Base-by-base conservation (phyloP, 2,329 filamentous ascomycete species). In the Paracoccidioides brasiliensis region DNA sequence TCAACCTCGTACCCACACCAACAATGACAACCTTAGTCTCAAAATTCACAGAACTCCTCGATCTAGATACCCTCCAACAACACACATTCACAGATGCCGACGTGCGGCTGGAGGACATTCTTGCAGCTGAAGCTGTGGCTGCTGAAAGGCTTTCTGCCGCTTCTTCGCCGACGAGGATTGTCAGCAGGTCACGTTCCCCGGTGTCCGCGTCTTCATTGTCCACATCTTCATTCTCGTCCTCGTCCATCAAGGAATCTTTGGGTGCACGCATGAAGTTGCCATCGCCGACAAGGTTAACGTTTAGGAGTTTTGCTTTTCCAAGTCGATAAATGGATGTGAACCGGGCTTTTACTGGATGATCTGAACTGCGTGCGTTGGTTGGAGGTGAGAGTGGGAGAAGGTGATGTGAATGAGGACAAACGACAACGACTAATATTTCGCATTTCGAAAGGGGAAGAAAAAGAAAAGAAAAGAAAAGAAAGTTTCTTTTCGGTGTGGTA, bases 81-180 rank as follows among this genome's bases (percentile, higher is more conserved):
- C 54, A 56, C 28, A 55, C 49, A 15, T 56, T 52, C 22, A 57
- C 58, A 10, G 54, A 54, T 37, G 59, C 57, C n/a, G 59, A 60
- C 40, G 57, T 59, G 3, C 55, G 51, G 28, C 57, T 60, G 8
- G 59, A 60, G 53, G 59, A 60, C 14, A 59, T 60, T 32, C 59
- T 60, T 6, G 59, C 59, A 1, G 55, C 53, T 22, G 55, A 60
- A 38, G 46, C 55, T 53, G 40, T 15, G 5, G 37, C 7, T 41
- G 49, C 32, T 38, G 33, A 22, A 22, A 22, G 22, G 28, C 14
- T 22, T 7, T 22, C 46, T 5, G 15, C 70, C 48, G 64, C 63
- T 12, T 70, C 60, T 44, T 73, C 70, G 48, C 70, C 70, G 33
- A 66, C 66, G 12, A 73, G 63, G 15, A 66, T 57, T 15, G 28